Base-by-base conservation (phyloP, 257 asterid genomes). In the Gentiana straminea region DNA sequence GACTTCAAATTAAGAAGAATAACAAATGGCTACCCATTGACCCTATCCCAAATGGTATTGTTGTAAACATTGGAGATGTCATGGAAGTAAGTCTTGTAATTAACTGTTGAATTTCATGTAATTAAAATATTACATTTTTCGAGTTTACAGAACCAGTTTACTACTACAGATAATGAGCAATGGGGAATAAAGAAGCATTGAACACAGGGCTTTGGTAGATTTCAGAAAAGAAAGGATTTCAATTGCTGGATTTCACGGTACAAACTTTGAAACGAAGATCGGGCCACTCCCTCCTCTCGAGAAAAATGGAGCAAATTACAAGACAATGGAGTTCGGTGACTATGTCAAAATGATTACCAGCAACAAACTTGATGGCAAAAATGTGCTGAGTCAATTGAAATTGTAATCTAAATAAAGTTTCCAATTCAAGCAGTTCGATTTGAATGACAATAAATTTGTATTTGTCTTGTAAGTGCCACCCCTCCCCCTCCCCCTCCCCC, bases 341-440 rank as follows among this genome's bases (percentile, higher is more conserved):
- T 75, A 61, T 41, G 0, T 65, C 7, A 68, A 43, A 57, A 54
- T 71, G 33, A 59, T 63, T 15, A 11, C 68, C 32, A 47, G 57
- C n/a, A 71, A 53, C 57, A 66, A 74, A 63, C 81, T 71, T 41
- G 75, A 75, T 68, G 81, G 75, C 36, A 68, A 71, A 51, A 64
- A 62, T 68, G 57, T 68, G 15, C 8, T 67, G 54, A 54, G 64
- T 48, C 60, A 61, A 1, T 10, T 69, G 68, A 74, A 46, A 49
- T 38, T 70, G 49, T 46, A 46, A 46, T 46, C 13, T 6, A 52
- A 5, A 55, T 0, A 38, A 4, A 10, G 5, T 36, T 4, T n/a
- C 2, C 35, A 49, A 49, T 49, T 2, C 3, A 13, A 51, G 8
- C 24, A 24, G 24, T 24, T 24, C 24, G 24, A 24, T 24, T 24